A percentile compares a stretch with the other conserved stretches of the same genome.
phyloP scores from a whole-genome alignment of 83 land plant genomes.

The Picea engelmannii region DNA sequence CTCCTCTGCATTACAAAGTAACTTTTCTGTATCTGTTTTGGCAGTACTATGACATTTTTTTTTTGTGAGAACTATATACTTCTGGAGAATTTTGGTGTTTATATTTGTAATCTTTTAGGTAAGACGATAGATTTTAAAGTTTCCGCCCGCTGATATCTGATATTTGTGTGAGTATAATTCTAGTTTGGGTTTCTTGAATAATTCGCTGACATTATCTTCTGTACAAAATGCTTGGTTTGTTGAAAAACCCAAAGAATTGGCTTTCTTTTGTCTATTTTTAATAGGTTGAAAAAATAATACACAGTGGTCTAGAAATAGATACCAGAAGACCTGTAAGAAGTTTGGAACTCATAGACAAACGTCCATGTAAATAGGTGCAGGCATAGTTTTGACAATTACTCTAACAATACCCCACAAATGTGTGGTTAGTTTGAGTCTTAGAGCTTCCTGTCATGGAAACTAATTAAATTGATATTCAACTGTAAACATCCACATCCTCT shows the following conservation, averaged over 20 bases:
- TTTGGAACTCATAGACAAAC: neutral
- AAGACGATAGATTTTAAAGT: no score
- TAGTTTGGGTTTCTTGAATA: neutral
- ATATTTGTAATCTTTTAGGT: no score
- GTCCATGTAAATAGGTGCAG: neutral
- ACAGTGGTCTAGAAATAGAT: neutral
- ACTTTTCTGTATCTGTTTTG: neutral
- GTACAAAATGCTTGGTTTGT: neutral
- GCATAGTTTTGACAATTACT: no score
- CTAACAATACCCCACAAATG: no score
- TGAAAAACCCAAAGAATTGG: neutral
- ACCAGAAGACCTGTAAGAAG: no score
- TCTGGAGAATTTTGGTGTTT: neutral
- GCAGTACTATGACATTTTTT: neutral
- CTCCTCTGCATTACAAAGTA: slow-evolving; percentile 77
- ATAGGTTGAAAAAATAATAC: neutral
- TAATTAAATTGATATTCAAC: neutral
- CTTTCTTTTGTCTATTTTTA: neutral
- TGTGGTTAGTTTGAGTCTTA: no score
- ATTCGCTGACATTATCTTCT: neutral
- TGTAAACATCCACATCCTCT: neutral
- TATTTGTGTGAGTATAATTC: neutral
- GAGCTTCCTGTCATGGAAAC: no score
- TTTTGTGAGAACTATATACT: neutral
- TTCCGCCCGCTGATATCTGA: no score